Base-by-base conservation (phyloP, 1,139 yeast species). In the Sugiyamaella novakii region DNA sequence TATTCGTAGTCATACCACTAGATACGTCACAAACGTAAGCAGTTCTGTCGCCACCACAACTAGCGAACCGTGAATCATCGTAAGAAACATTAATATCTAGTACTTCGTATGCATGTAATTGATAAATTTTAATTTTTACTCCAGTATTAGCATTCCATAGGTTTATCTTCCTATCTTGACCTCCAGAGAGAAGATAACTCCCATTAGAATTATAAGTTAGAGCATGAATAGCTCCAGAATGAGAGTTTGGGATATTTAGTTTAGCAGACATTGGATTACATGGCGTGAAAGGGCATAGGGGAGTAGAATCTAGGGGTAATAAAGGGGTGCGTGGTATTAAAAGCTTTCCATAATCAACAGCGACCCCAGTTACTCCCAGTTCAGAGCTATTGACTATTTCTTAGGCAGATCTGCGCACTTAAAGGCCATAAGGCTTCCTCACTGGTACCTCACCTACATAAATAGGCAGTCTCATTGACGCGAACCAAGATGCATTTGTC, bases 1-100 rank as follows among this genome's bases (percentile, higher is more conserved):
- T 52, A 7, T 63, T 54, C 2, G 59, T 36, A 6, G 61, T 58
- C 31, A 51, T 49, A 4, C 64, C 68, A 5, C 63, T 46, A 8
- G 61, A 51, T 3, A 65, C 69, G 50, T 70, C 72, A 71, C 73
- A 70, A 4, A 65, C 50, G 43, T 57, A 61, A 4, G 65, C 65
- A 7, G 62, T 55, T n/a, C 68, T 53, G 47, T 70, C 74, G 4
- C 71, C 71, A 12, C 74, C 72, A 18, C 67, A 63, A 42, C 69
- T 62, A 25, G 62, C 71, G 48, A 70, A 67, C 50, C 49, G 30
- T 21, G 66, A 43, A 45, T 62, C 65, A 45, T 68, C 71, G 10
- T 40, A 51, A 10, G 65, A 44, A 6, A 68, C 60, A 3, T 61
- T 59, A 5, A 68, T 52, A 48, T 63, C 71, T 14, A 67, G 56